Evolutionary conservation across 805 yeast species (phyloP).

Genomic region (Saturnispora saitoi): DNA sequence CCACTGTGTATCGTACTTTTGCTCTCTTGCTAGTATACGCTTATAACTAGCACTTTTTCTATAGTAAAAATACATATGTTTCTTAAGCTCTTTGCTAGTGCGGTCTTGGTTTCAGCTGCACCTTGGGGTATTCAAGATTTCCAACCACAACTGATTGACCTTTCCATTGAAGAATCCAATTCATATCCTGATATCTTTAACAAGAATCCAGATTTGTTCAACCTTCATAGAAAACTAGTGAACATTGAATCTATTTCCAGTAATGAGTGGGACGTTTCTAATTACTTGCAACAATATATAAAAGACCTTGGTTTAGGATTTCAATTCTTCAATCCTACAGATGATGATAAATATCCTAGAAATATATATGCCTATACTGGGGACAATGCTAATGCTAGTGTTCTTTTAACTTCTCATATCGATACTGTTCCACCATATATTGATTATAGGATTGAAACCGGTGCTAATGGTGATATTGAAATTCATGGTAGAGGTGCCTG

Average conservation of each 20-base stretch:
- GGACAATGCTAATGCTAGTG: slow-evolving; percentile 34
- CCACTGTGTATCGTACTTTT: too few species aligned
- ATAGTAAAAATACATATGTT: not conserved
- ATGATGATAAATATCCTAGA: slow-evolving; percentile 3
- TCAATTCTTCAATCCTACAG: slow-evolving; percentile 28
- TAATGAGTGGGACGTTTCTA: slow-evolving; percentile 32
- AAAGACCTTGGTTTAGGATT: slow-evolving; percentile 41
- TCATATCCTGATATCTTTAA: slow-evolving; percentile 4
- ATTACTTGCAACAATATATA: slow-evolving; percentile 33
- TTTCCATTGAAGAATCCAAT: not conserved
- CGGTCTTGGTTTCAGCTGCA: not conserved
- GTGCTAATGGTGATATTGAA: slow-evolving; percentile 28
- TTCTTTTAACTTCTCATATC: slow-evolving; percentile 50
- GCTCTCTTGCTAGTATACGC: not conserved
- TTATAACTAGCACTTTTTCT: not conserved
- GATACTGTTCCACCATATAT: slow-evolving; percentile 68
- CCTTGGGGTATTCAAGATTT: not conserved
- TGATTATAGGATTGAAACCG: slow-evolving; percentile 33
- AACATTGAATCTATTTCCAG: slow-evolving; percentile 29
- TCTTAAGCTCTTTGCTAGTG: not conserved
- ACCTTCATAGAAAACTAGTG: slow-evolving; percentile 30
- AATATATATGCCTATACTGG: slow-evolving; percentile 52
- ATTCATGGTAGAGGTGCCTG: slow-evolving; percentile 61
- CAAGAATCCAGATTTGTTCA: slow-evolving; percentile 18
- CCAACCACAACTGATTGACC: not conserved